A percentile compares a stretch with the other conserved stretches of the same genome.
phyloP scores from a whole-genome alignment of 345 rosid genomes.

The Rhizophora apiculata region DNA sequence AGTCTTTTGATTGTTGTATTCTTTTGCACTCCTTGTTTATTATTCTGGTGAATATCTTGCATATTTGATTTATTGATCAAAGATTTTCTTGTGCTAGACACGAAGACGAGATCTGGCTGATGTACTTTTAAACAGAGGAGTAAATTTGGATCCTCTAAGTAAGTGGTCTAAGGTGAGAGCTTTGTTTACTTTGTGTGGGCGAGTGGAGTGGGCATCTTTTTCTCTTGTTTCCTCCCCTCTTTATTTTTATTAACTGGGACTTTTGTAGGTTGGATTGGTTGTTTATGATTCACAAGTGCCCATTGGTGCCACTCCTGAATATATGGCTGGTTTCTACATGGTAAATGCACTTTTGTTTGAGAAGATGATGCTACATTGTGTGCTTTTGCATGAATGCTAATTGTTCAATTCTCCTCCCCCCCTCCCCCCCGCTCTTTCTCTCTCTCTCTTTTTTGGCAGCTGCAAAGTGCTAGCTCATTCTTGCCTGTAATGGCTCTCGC shows the following conservation, averaged over 20 bases:
- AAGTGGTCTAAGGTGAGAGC: slow-evolving; percentile 88
- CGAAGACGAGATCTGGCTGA: slow-evolving; percentile 92
- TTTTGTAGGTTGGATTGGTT: slow-evolving; percentile 80
- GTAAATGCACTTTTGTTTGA: slow-evolving; percentile 33
- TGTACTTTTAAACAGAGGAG: slow-evolving; percentile 92
- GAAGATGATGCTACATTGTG: not conserved
- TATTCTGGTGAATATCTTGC: slow-evolving; percentile 1
- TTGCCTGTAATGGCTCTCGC: slow-evolving; percentile 99
- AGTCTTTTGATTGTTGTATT: slow-evolving; percentile 12
- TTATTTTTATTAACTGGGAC: not conserved
- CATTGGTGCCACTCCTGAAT: slow-evolving; percentile 96
- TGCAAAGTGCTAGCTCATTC: slow-evolving; percentile 95
- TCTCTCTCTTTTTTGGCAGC: slow-evolving; percentile 34
- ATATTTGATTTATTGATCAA: not conserved
- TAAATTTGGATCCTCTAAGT: slow-evolving; percentile 86
- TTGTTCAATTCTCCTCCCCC: not conserved
- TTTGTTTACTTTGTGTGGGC: not conserved
- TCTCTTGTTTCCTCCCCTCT: not conserved
- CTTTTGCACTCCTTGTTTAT: slow-evolving; percentile 12
- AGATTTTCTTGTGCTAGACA: slow-evolving; percentile 43
- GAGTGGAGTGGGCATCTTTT: slow-evolving; percentile 2
- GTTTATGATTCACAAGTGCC: slow-evolving; percentile 93
- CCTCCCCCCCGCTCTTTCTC: too few relatives aligned
- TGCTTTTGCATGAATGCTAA: slow-evolving; percentile 8
- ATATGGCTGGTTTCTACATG: slow-evolving; percentile 94